Evolutionary conservation across 306 rosid genomes (phyloP).

Genomic region (Prunus dulcis): DNA sequence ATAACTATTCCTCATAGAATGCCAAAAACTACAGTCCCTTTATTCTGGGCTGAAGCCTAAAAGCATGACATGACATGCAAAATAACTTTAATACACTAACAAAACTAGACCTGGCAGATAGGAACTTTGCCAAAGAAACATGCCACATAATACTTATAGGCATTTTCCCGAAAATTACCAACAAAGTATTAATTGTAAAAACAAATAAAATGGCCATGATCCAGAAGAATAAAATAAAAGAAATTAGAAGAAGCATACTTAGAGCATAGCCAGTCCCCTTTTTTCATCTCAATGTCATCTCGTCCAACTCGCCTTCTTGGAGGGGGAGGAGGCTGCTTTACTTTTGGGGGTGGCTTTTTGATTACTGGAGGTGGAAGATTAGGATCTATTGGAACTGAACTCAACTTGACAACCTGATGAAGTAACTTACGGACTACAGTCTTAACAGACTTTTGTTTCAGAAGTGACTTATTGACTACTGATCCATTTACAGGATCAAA

Average conservation of each 20-base stretch:
- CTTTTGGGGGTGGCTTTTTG: conserved; percentile 81
- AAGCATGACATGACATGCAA: neutral
- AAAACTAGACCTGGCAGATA: neutral
- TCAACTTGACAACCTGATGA: conserved; percentile 89
- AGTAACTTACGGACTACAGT: conserved; percentile 83
- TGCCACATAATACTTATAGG: conserved; percentile 8
- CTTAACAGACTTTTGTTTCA: conserved; percentile 72
- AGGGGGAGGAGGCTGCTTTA: conserved; percentile 93
- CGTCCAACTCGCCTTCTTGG: conserved; percentile 86
- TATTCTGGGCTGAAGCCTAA: neutral
- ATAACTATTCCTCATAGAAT: neutral
- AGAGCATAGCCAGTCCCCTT: conserved; percentile 98
- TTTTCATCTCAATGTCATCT: conserved; percentile 96
- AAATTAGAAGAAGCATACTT: conserved; percentile 55
- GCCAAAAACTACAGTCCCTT: neutral
- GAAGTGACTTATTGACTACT: conserved; percentile 53
- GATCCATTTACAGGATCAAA: conserved; percentile 76
- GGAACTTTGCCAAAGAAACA: neutral
- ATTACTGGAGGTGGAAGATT: conserved; percentile 83
- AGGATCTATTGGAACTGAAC: conserved; percentile 94
- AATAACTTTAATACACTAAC: neutral
- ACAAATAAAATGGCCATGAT: conserved; percentile 4
- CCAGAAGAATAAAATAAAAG: conserved; percentile 14
- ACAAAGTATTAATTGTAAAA: neutral
- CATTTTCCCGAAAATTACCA: conserved; percentile 7